Evolutionary conservation across 768 basidiomycete genomes (phyloP), one percentile per base, ranked within the genome.

Genomic region (Mycena floridula): DNA sequence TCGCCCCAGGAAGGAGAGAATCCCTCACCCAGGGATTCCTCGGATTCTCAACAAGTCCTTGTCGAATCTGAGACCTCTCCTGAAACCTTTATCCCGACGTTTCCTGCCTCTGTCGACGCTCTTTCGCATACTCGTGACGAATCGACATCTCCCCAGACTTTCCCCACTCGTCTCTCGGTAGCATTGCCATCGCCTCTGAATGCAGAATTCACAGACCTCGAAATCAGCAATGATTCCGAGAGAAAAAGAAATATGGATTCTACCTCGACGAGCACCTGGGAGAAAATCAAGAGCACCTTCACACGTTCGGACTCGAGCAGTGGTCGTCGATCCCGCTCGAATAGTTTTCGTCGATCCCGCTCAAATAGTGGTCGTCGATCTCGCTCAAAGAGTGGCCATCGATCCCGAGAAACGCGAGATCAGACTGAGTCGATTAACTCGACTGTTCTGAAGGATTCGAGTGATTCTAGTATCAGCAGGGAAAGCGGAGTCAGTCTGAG

Each of bases 281-380:
- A 85, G 49, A 85, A 79, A 58, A 68, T 90, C 42, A 84, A 84
- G 54, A 74, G 68, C 44, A 76, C 82, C 0, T 78, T 91, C 51
- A 73, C 74, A 26, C 70, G 85, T 49, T 77, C 79, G 22, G 76
- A 72, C 25, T 87, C 87, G 35, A 74, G 72, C 42, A 72, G 65
- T 42, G 87, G 88, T 7, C 77, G 86, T 53, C 81, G 88, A 40
- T 89, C 87, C 42, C 81, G 89, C 30, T 81, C 83, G 30, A 89
- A 89, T 54, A n/a, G n/a, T n/a, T n/a, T n/a, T n/a, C n/a, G n/a
- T n/a, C 70, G 85, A 49, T 77, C 79, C 23, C 76, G 72, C 25
- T 87, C 87, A 36, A 74, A 72, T 42, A 72, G 65, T 42, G 87
- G 88, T 7, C 77, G 86, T 53, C 81, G 88, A 40, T 89, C 87